Evolutionary conservation across 2,329 filamentous ascomycete genomes (phyloP).

Genomic region (Calonectria ilicicola): DNA sequence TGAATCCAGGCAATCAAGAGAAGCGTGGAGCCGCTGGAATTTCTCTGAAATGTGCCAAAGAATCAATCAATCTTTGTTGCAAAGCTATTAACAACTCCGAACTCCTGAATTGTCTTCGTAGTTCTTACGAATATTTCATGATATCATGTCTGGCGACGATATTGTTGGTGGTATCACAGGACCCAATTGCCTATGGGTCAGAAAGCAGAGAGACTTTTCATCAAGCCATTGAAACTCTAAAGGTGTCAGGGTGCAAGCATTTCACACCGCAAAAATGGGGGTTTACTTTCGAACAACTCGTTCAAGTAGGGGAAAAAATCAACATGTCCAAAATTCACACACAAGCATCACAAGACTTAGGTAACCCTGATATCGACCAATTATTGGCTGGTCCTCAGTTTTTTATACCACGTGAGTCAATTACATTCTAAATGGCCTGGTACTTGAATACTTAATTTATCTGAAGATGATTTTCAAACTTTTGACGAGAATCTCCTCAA

Average conservation of each 20-base stretch:
- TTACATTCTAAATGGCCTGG: too few relatives aligned
- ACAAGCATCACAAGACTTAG: not conserved
- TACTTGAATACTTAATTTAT: not conserved
- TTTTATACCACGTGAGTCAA: not conserved
- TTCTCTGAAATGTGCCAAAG: not conserved
- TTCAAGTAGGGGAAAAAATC: not conserved
- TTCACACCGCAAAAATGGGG: not conserved
- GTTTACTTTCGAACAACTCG: not conserved
- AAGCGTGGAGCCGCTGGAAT: not conserved
- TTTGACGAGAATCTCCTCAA: not conserved
- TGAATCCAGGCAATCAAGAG: not conserved
- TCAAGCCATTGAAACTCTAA: not conserved
- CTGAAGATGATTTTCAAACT: not conserved
- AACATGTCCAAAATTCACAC: not conserved
- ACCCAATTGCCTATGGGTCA: not conserved
- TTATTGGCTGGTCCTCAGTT: not conserved
- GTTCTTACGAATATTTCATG: not conserved
- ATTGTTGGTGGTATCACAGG: not conserved
- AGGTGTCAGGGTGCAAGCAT: not conserved
- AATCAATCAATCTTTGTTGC: not conserved
- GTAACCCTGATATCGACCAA: not conserved
- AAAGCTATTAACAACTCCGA: not conserved
- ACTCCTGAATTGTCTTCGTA: not conserved
- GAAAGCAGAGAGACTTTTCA: not conserved
- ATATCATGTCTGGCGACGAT: not conserved